Evolutionary conservation across 2,329 filamentous ascomycete species (phyloP).

Genomic region (Pyricularia pennisetigena): DNA sequence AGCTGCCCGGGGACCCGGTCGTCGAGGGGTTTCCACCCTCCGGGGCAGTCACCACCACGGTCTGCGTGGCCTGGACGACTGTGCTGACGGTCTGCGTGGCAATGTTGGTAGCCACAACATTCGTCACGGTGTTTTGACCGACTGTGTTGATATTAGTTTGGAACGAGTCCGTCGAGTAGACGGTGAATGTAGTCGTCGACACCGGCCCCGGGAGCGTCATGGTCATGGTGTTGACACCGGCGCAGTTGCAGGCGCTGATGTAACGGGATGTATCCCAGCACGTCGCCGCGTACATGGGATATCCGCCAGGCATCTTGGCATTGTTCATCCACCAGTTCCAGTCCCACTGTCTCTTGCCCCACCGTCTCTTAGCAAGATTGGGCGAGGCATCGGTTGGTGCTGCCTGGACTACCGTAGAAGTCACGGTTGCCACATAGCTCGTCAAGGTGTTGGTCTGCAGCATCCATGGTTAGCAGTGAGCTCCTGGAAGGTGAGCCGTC

Average conservation of each 20-base stretch:
- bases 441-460: not conserved
- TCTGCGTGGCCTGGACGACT: not conserved
- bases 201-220: not conserved
- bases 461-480: not conserved
- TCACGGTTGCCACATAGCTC: not conserved
- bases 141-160: not conserved
- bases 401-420: not conserved
- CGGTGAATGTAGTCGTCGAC: not conserved
- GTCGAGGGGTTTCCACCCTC: not conserved
- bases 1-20: not conserved
- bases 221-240: not conserved
- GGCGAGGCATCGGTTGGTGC: not conserved
- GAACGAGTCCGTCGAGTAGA: not conserved
- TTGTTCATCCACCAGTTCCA: not conserved
- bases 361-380: not conserved
- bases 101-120: not conserved
- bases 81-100: not conserved
- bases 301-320: not conserved
- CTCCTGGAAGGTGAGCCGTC: not conserved
- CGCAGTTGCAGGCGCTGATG: slow-evolving; percentile 1
- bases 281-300: not conserved
- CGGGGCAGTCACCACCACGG: not conserved
- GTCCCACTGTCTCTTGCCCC: not conserved
- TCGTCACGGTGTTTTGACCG: not conserved
- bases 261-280: not conserved